A percentile compares a stretch with the other conserved stretches of the same genome.
Conservation (phyloP, 768 basidiomycete species). For the Hericium erinaceus region DNA sequence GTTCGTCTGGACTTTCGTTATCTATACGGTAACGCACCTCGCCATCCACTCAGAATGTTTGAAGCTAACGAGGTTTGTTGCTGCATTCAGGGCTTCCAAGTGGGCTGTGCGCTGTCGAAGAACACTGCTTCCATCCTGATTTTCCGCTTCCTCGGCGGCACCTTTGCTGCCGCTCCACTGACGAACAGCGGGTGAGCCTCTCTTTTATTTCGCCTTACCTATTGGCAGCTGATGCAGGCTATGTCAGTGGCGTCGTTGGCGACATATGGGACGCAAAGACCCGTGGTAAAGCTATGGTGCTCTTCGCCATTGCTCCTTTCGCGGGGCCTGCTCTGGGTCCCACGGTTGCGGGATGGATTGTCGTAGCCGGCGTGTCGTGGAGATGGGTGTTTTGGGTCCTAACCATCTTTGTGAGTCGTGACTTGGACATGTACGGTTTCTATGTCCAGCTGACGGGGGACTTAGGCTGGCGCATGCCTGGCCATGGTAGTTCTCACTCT, state of each 20-base stretch:
- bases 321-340: slow-evolving; percentile 45
- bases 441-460: neutral
- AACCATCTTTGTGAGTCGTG: slow-evolving; percentile 39
- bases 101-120: slow-evolving; percentile 50
- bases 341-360: slow-evolving; percentile 27
- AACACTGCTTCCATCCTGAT: slow-evolving; percentile 56
- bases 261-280: slow-evolving; percentile 54
- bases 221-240: neutral
- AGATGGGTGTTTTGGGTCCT: slow-evolving; percentile 62
- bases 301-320: slow-evolving; percentile 59
- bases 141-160: slow-evolving; percentile 60
- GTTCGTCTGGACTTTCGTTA: slow-evolving; percentile 45
- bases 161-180: slow-evolving; percentile 61
- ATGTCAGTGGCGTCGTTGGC: slow-evolving; percentile 38
- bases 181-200: slow-evolving; percentile 52
- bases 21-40: slow-evolving; percentile 36
- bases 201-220: neutral
- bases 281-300: slow-evolving; percentile 55
- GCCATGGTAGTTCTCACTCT: slow-evolving; percentile 42
- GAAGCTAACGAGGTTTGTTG: neutral
- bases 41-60: neutral
- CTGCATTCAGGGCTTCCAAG: slow-evolving; percentile 40
- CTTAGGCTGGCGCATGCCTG: slow-evolving; percentile 40
- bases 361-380: slow-evolving; percentile 34
- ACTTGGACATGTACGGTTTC: neutral